Conservation (phyloP, 1,284 basidiomycete genomes). For the Cryptococcus sp. region DNA sequence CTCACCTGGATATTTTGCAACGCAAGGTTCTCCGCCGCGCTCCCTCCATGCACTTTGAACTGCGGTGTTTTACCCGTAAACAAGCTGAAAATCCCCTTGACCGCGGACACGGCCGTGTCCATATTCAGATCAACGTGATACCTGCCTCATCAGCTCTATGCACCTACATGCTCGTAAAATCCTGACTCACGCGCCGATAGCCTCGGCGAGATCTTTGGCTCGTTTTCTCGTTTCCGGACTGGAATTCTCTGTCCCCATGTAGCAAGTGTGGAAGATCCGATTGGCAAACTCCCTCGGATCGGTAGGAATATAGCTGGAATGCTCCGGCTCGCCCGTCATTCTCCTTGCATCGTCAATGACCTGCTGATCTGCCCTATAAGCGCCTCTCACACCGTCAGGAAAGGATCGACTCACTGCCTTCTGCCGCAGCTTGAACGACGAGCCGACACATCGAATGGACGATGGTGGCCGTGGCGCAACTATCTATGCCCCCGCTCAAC, state of each 20-base stretch:
- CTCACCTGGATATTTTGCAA: slow-evolving; percentile 91
- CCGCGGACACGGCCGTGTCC: slow-evolving; percentile 81
- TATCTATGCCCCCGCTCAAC: slow-evolving; percentile 95
- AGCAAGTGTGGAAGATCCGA: slow-evolving; percentile 93
- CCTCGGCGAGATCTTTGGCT: slow-evolving; percentile 76
- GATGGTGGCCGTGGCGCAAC: slow-evolving; percentile 91
- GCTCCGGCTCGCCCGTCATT: slow-evolving; percentile 75
- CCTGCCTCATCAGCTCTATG: slow-evolving; percentile 47
- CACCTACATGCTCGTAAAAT: background rate
- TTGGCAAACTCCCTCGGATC: slow-evolving; percentile 80
- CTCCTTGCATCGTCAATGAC: slow-evolving; percentile 87
- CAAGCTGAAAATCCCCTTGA: slow-evolving; percentile 73
- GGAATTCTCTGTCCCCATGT: slow-evolving; percentile 98
- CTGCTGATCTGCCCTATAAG: slow-evolving; percentile 58
- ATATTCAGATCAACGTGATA: slow-evolving; percentile 96
- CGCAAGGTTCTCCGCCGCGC: slow-evolving; percentile 83
- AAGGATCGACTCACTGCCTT: slow-evolving; percentile 57
- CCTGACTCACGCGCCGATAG: slow-evolving; percentile 75
- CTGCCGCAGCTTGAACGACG: slow-evolving; percentile 66
- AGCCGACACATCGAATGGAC: slow-evolving; percentile 94
- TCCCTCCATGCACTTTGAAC: slow-evolving; percentile 85
- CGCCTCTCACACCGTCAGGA: background rate
- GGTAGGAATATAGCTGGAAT: slow-evolving; percentile 72
- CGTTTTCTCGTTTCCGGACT: slow-evolving; percentile 76
- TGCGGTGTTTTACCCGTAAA: slow-evolving; percentile 77